Evolutionary conservation across 495 filamentous ascomycete species (phyloP), one percentile per base, ranked within the genome.

Genomic region (Penicillium roqueforti): DNA sequence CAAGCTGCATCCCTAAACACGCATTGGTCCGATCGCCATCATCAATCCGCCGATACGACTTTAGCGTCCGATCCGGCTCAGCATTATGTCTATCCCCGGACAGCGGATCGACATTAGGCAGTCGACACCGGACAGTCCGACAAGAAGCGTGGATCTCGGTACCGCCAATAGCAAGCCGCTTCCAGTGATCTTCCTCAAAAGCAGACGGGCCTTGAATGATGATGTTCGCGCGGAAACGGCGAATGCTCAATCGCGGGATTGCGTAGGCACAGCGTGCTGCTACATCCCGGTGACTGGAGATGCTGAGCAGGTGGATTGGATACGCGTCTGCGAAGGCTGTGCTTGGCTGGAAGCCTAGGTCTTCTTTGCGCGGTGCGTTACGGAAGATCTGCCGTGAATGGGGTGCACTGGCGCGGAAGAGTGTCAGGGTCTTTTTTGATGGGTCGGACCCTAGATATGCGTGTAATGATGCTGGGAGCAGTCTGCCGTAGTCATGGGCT

Each of bases 241-340:
- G 62, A 3, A 85, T 80, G 37, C 84, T 85, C 11, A 96, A 75
- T 38, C 77, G 76, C 0, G 79, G 80, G 26, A 89, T 80, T 28
- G 80, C 75, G 7, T 66, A 58, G 26, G 73, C 73, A 22, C 91
- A 78, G 19, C 65, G 61, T 1, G 54, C 48, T 38, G 74, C 80
- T 7, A 86, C 68, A 50, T 91, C 83, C 6, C 80, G 81, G 23
- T 95, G 77, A 57, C 85, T 91, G 38, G 84, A 75, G 9, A 96
- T 72, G 55, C 83, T 92, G 31, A 95, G 68, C 7, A 96, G 67
- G 61, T 96, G 89, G 26, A 97, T 71, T 4, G 92, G 91, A 66
- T 93, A 97, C 68, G 90, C 85, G 70, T 97, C 92, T 50, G 87
- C 84, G 63, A 96, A 95, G 54, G 87, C 88, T 0, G 87, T 84